These are phyloP conservation scores for Salvia hispanica DNA, from an alignment of 257 asterid species.

Conservation along the genomic window DNA sequence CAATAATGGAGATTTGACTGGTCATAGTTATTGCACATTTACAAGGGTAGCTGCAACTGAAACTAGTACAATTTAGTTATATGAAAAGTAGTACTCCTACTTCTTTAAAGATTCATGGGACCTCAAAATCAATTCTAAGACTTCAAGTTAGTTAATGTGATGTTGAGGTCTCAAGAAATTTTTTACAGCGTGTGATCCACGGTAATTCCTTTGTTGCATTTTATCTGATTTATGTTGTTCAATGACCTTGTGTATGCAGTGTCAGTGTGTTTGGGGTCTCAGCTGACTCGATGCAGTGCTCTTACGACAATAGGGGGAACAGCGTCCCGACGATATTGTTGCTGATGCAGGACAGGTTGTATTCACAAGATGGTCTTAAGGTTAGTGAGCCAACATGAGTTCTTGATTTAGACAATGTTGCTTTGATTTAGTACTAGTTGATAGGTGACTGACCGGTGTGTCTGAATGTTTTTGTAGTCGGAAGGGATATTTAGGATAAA, in stretches of 20 bases:
- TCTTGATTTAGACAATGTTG: neutral
- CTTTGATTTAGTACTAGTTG: neutral
- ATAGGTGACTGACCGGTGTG: conserved; percentile 13
- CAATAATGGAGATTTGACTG: conserved; percentile 22
- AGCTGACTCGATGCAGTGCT: conserved; percentile 97
- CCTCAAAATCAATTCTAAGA: conserved; percentile 7
- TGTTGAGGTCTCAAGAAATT: neutral
- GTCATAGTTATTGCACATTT: conserved; percentile 34
- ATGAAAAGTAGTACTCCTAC: neutral
- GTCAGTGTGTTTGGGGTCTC: conserved; percentile 96
- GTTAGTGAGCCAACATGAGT: conserved; percentile 49
- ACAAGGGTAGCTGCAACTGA: conserved; percentile 34
- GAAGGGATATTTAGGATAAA: conserved; percentile 96
- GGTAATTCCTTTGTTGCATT: neutral
- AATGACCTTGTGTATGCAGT: conserved; percentile 44
- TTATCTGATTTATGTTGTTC: conserved; percentile 10
- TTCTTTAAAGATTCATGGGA: conserved; percentile 33
- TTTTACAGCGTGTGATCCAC: neutral
- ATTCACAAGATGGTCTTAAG: conserved; percentile 82
- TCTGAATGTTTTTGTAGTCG: conserved; percentile 51
- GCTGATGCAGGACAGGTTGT: conserved; percentile 80
- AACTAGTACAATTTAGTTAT: conserved; percentile 14
- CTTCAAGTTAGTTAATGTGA: conserved; percentile 18
- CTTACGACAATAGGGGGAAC: conserved; percentile 84
- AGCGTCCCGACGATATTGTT: conserved; percentile 93